Conservation (phyloP, 1,284 basidiomycete genomes). For the Cryptococcus amylolentus region DNA sequence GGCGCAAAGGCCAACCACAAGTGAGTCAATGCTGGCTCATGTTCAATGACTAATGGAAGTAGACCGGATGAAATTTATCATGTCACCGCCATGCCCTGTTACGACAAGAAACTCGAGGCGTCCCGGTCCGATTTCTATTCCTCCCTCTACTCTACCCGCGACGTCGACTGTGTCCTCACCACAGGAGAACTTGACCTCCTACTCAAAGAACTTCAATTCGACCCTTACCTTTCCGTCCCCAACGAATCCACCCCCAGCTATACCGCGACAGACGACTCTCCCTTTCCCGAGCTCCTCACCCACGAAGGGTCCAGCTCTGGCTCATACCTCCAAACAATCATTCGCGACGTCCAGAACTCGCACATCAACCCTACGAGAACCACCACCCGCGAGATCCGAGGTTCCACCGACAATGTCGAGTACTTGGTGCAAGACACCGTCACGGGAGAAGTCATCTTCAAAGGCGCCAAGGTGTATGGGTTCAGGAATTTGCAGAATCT, state of each 20-base stretch:
- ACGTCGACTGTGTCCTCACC: conserved; percentile 96
- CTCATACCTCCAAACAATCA: conserved; percentile 80
- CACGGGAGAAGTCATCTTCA: conserved; percentile 69
- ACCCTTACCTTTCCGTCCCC: conserved; percentile 55
- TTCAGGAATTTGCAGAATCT: conserved; percentile 97
- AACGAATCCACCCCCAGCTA: conserved; percentile 1
- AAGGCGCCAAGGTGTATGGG: conserved; percentile 92
- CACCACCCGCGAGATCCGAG: conserved; percentile 60
- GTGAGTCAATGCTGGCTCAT: conserved; percentile 53
- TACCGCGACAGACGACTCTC: conserved; percentile 14
- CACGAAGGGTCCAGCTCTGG: conserved; percentile 89
- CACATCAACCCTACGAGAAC: conserved; percentile 55
- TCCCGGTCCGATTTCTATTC: conserved; percentile 87
- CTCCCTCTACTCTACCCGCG: conserved; percentile 71
- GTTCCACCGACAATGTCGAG: conserved; percentile 62
- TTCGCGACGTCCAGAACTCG: conserved; percentile 55
- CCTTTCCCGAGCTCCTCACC: conserved; percentile 67
- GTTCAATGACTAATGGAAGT: background rate
- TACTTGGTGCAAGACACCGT: conserved; percentile 56
- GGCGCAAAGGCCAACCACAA: conserved; percentile 60
- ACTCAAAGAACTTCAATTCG: conserved; percentile 76
- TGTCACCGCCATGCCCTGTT: conserved; percentile 97
- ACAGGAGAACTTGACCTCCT: conserved; percentile 90
- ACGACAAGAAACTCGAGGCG: conserved; percentile 99
- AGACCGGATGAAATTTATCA: conserved; percentile 87